A percentile compares a stretch with the other conserved stretches of the same genome.
phyloP scores from a whole-genome alignment of 352 stramenopile genomes.

The Globisporangium ultimum region DNA sequence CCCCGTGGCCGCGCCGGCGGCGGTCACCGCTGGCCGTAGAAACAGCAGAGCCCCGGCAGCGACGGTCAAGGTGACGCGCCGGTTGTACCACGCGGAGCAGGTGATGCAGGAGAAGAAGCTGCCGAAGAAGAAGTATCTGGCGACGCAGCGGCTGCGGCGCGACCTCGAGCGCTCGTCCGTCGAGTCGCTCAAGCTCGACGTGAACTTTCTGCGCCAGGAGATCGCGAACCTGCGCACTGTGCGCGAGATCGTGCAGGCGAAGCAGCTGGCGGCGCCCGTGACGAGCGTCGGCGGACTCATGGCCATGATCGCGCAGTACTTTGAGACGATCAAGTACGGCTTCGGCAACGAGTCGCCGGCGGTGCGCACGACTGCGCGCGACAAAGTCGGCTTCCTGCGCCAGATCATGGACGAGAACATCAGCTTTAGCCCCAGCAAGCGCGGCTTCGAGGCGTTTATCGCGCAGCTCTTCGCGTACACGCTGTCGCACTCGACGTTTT shows the following conservation, averaged over 20 bases:
- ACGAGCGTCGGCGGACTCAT: slow-evolving; percentile 4
- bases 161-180: slow-evolving; percentile 24
- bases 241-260: slow-evolving; percentile 17
- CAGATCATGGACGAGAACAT: slow-evolving; percentile 16
- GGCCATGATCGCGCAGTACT: slow-evolving; percentile 8
- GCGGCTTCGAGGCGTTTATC: slow-evolving; percentile 18
- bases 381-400: slow-evolving; percentile 12
- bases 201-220: slow-evolving; percentile 27
- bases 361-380: neutral
- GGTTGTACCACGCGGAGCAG: slow-evolving; percentile 22
- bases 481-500: slow-evolving; percentile 13
- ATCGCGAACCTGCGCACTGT: slow-evolving; percentile 23
- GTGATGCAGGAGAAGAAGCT: slow-evolving; percentile 21
- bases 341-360: slow-evolving; percentile 7
- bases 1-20: too few relatives aligned
- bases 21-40: too few relatives aligned
- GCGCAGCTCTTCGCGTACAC: slow-evolving; percentile 20
- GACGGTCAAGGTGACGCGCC: slow-evolving; percentile 7
- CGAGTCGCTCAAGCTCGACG: slow-evolving; percentile 23
- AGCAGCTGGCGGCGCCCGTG: slow-evolving; percentile 10
- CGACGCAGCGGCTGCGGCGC: slow-evolving; percentile 24
- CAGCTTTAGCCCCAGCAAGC: neutral
- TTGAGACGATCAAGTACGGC: slow-evolving; percentile 3
- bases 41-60: neutral
- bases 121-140: slow-evolving; percentile 34